Percentiles rank a stretch among this genome's conserved stretches.
Conservation (phyloP, 768 basidiomycete genomes). For the Astraeus odoratus region DNA sequence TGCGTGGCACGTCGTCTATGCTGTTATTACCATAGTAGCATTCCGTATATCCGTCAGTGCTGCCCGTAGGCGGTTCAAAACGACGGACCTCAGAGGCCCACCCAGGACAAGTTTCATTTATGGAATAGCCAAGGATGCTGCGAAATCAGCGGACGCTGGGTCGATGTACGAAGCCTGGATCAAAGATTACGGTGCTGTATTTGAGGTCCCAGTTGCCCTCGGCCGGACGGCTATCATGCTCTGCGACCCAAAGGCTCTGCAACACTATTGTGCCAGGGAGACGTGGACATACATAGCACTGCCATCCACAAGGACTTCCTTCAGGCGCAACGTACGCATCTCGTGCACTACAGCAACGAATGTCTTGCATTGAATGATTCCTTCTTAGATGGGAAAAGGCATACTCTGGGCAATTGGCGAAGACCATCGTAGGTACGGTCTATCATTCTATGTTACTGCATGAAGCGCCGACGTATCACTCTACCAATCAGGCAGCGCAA, state of each 20-base stretch:
- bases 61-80: slow-evolving; percentile 8
- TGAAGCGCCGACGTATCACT: background rate
- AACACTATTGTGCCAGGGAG: slow-evolving; percentile 44
- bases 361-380: slow-evolving; percentile 1
- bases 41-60: no score
- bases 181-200: slow-evolving; percentile 41
- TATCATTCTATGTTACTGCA: no score
- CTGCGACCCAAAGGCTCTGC: slow-evolving; percentile 44
- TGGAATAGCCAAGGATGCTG: slow-evolving; percentile 4
- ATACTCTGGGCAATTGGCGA: slow-evolving; percentile 38
- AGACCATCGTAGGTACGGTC: slow-evolving; percentile 31
- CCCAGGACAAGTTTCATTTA: slow-evolving; percentile 12
- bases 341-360: background rate
- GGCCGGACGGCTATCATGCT: slow-evolving; percentile 31
- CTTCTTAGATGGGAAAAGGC: slow-evolving; percentile 26
- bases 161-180: slow-evolving; percentile 40
- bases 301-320: slow-evolving; percentile 13
- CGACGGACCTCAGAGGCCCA: slow-evolving; percentile 18
- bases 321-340: slow-evolving; percentile 21
- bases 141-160: slow-evolving; percentile 19
- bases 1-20: no score
- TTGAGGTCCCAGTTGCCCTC: slow-evolving; percentile 30
- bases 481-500: slow-evolving; percentile 17
- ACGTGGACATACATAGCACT: slow-evolving; percentile 30
- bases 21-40: no score